phyloP scores from a whole-genome alignment of 78 protist genomes.

The Speleostelium caveatum region DNA sequence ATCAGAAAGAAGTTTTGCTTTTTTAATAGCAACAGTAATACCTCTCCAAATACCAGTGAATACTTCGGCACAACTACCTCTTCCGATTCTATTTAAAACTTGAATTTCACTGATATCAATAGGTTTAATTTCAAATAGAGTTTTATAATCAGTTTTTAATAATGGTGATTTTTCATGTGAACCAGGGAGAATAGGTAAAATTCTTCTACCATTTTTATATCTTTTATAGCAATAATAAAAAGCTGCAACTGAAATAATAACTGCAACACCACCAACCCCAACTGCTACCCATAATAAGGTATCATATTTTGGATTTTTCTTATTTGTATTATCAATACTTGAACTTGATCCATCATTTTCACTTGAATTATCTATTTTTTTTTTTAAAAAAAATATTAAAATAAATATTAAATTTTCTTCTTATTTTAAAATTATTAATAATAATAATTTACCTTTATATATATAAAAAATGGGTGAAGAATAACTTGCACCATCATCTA shows the following conservation, averaged over 20 bases:
- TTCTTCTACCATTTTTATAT: conserved; percentile 4
- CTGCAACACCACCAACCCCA: not conserved
- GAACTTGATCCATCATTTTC: not conserved
- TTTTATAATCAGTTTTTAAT: conserved; percentile 39
- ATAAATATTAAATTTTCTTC: no score
- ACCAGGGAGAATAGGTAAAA: conserved; percentile 1
- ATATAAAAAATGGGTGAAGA: not conserved
- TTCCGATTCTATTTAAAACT: conserved; percentile 68
- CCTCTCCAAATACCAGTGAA: conserved; percentile 85
- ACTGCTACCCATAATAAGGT: not conserved
- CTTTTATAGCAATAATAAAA: conserved; percentile 8
- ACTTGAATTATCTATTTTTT: not conserved
- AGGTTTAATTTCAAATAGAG: conserved; percentile 73
- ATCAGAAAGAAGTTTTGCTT: conserved; percentile 48
- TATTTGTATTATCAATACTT: no score
- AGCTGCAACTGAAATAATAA: not conserved
- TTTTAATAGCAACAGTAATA: conserved; percentile 82
- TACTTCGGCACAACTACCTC: conserved; percentile 85
- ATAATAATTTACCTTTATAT: not conserved
- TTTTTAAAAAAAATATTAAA: no score
- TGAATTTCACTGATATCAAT: conserved; percentile 67
- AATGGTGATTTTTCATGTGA: conserved; percentile 28
- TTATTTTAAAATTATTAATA: not conserved
- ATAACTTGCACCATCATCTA: conserved; percentile 26
- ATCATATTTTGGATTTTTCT: not conserved